Evolutionary conservation across 352 stramenopile genomes (phyloP), one percentile per base, ranked within the genome.

Genomic region (Phytophthora gonapodyides): DNA sequence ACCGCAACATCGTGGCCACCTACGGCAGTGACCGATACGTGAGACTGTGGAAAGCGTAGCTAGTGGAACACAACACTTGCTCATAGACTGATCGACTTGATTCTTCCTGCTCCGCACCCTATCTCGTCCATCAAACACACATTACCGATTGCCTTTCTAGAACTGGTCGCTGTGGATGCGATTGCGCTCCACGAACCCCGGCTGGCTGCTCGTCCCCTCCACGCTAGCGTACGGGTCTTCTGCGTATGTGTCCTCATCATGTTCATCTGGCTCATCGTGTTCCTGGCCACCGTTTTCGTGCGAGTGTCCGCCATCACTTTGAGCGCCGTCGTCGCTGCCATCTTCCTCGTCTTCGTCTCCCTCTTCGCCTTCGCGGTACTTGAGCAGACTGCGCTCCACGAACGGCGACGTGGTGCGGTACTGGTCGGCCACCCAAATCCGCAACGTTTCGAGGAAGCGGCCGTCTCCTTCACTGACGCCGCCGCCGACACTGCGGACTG

Each of bases 1-100:
- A 96, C 55, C 79, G 88, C 46, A 97, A 97, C 61, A 57, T 97
- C 24, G 44, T 97, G 33, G 91, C 89, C 34, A 97, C 91, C 1
- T 97, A 93, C 58, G 84, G 84, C 17, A 93, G 74, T 27, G 91
- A 97, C 40, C 76, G 84, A 68, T 93, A 93, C 46, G 74, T 95
- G 15, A 71, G 86, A 44, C 49, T 95, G 46, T 95, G 86, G 86
- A 91, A 91, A 61, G 82, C 81, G 24, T 94, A 31, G 21, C 34
- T 16, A 33, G 19, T 44, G 37, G 6, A n/a, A 38, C 33, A 59
- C 41, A 47, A 47, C 19, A 7, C 13, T n/a, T 12, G 10, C 41
- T n/a, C 7, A 13, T 46, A 16, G 7, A 46, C 41, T 37, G 31
- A 36, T 40, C 38, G 34, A 45, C 21, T 56, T 34, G 19, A 44